Percentiles rank a stretch among this genome's conserved stretches.
Evolutionary conservation across 257 asterid species (phyloP).

Genomic region (Solanum okadae): DNA sequence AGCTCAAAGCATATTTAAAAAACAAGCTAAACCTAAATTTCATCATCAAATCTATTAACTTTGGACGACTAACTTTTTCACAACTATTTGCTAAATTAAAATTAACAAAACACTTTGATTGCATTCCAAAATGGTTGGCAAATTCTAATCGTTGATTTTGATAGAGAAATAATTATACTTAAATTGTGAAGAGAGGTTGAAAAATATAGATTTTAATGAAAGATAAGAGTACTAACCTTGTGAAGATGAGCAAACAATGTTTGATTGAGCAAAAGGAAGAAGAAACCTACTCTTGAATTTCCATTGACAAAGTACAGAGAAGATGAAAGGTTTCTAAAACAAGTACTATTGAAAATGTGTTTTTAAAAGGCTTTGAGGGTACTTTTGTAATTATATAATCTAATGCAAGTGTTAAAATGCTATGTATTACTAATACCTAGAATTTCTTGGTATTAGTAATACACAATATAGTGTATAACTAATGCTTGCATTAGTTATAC

Average conservation of each 20-base stretch:
- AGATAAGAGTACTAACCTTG: not conserved
- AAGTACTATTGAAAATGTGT: not conserved
- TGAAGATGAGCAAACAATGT: not conserved
- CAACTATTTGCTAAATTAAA: too few relatives aligned
- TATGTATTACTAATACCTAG: not conserved
- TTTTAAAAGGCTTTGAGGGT: not conserved
- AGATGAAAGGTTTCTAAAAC: not conserved
- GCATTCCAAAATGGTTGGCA: too few relatives aligned
- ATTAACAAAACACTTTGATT: too few relatives aligned
- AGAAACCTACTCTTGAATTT: not conserved
- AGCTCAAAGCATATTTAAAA: not conserved
- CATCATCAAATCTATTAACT: not conserved
- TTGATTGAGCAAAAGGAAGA: not conserved
- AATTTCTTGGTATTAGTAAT: not conserved
- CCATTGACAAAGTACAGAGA: not conserved
- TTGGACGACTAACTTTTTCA: too few relatives aligned
- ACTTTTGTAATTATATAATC: not conserved
- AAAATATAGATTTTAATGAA: too few relatives aligned
- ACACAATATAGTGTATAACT: not conserved
- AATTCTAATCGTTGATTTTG: too few relatives aligned
- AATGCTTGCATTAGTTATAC: too few relatives aligned
- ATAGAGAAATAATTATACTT: too few relatives aligned
- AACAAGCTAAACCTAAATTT: not conserved
- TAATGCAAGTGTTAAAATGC: not conserved
- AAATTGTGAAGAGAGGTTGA: not conserved